phyloP scores from a whole-genome alignment of 2,329 filamentous ascomycete genomes.

The Geosmithia flava region DNA sequence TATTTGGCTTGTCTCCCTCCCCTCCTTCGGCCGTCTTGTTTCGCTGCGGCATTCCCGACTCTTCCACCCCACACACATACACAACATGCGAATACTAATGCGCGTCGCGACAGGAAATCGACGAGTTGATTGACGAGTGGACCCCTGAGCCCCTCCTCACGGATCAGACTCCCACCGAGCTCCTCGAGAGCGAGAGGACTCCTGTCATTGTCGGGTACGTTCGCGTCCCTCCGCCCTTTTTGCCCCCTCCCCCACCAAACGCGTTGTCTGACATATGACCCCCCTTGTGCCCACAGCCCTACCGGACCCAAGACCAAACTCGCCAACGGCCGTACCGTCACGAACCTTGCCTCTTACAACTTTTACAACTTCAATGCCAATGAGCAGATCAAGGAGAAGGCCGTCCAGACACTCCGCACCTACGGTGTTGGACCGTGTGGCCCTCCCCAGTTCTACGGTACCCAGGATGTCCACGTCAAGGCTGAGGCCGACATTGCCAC shows the following conservation, averaged over 20 bases:
- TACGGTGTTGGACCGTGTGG: conserved; percentile 97
- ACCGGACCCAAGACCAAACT: conserved; percentile 87
- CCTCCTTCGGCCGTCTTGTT: background rate
- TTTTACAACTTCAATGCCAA: conserved; percentile 96
- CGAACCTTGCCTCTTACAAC: conserved; percentile 89
- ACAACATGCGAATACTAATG: background rate
- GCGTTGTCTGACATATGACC: background rate
- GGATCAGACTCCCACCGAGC: conserved; percentile 61
- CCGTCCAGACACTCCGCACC: conserved; percentile 82
- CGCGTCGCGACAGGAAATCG: conserved; percentile 57
- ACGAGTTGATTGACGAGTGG: conserved; percentile 95
- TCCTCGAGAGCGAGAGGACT: conserved; percentile 69
- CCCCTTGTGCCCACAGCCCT: conserved; percentile 38
- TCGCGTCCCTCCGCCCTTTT: background rate
- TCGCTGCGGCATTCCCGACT: background rate
- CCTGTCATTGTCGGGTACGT: conserved; percentile 77
- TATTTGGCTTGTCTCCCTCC: background rate
- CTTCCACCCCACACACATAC: background rate
- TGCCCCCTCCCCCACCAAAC: background rate
- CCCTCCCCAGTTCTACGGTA: conserved; percentile 95
- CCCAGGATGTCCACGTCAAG: conserved; percentile 96
- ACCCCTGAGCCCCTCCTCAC: conserved; percentile 82
- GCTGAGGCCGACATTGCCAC: conserved; percentile 87
- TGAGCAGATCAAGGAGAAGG: conserved; percentile 87
- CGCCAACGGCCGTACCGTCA: conserved; percentile 77